Conservation (phyloP, 345 rosid genomes). For the Eucalyptus sp. region DNA sequence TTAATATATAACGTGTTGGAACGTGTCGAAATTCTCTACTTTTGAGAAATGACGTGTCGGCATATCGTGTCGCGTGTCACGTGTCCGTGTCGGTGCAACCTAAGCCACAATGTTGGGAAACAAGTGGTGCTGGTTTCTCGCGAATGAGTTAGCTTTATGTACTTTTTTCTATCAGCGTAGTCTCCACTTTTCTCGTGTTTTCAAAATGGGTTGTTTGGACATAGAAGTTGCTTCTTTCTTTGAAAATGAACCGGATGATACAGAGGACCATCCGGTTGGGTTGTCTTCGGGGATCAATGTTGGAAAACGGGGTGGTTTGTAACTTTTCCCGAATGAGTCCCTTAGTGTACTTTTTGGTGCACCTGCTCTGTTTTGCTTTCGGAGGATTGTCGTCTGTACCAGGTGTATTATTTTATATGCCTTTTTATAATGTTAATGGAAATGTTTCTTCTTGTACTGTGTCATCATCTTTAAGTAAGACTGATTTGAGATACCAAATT, state of each 20-base stretch:
- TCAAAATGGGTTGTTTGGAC: not conserved
- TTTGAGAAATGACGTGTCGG: too few species aligned
- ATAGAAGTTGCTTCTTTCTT: not conserved
- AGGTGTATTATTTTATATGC: not conserved
- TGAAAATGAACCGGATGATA: not conserved
- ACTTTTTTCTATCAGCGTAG: not conserved
- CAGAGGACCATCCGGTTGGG: not conserved
- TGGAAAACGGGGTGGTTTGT: not conserved
- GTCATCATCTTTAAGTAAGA: not conserved
- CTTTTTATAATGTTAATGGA: not conserved
- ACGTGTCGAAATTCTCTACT: too few species aligned
- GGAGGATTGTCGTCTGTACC: not conserved
- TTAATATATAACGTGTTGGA: too few species aligned
- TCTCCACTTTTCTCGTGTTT: not conserved
- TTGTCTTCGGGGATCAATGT: not conserved
- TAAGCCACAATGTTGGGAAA: conserved; percentile 12
- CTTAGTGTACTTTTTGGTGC: not conserved
- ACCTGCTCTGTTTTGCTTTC: not conserved
- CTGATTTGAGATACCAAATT: not conserved
- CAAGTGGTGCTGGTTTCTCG: conserved; percentile 18
- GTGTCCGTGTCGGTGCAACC: too few species aligned
- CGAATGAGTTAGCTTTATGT: not conserved
- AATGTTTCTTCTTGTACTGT: not conserved
- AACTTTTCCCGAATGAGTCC: not conserved
- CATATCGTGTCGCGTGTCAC: too few species aligned